phyloP scores from a whole-genome alignment of 23 red algal species.

The Gracilaria domingensis region DNA sequence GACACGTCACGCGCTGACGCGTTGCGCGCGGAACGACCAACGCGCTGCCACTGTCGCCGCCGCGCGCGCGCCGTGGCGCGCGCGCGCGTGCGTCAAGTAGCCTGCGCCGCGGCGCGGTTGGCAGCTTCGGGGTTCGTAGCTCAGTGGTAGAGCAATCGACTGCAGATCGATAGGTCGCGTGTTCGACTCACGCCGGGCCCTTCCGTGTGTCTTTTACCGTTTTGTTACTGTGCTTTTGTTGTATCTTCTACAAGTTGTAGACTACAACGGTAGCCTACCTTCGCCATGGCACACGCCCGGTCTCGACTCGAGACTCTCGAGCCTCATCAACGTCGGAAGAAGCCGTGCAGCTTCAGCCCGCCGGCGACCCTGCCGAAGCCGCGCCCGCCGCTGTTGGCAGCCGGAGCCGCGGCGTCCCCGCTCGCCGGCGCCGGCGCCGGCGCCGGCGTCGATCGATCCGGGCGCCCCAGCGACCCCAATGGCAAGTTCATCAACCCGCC shows the following conservation, averaged over 20 bases:
- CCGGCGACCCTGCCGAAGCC: neutral
- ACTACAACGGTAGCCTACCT: no score
- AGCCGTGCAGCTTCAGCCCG: neutral
- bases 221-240: no score
- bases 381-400: neutral
- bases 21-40: constrained; percentile 6
- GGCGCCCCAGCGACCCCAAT: neutral
- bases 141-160: constrained; percentile 79
- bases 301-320: no score
- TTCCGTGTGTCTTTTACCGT: no score
- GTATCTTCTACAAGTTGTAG: no score
- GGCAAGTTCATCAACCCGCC: neutral
- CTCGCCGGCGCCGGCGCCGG: no score
- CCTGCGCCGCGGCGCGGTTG: neutral
- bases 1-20: neutral
- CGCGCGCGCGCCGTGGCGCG: neutral
- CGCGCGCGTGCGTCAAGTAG: neutral
- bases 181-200: constrained; percentile 84
- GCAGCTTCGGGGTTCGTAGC: constrained; percentile 15
- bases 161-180: constrained; percentile 87
- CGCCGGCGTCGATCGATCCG: neutral
- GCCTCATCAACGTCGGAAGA: neutral
- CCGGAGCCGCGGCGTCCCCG: neutral
- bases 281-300: no score
- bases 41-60: constrained; percentile 20